Evolutionary conservation across 2,329 filamentous ascomycete genomes (phyloP), one percentile per base, ranked within the genome.

Genomic region (Ilyonectria mors-panacis): DNA sequence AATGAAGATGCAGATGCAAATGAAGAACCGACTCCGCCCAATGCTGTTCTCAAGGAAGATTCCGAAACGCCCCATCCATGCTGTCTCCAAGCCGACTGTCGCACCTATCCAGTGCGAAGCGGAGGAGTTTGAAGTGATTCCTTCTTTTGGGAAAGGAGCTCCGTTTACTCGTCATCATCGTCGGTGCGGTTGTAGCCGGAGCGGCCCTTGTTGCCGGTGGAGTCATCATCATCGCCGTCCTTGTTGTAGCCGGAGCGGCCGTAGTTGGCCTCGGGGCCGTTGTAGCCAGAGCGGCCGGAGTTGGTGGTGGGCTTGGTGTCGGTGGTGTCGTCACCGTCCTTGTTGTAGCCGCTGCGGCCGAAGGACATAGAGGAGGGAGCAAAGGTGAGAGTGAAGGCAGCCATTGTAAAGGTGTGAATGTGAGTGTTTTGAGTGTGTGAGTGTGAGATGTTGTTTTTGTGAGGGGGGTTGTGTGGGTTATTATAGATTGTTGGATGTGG

Each of bases 201-300:
- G 76, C 79, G 83, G 73, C 81, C 81, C 63, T 76, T 77, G 80
- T 81, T 78, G 75, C 78, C 75, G 74, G 79, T 75, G 64, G 76
- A 70, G 67, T 73, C 69, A n/a, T 70, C 71, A 42, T 75, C 70
- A 77, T 75, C 74, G 44, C 70, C 73, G 62, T 77, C 66, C 57
- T 69, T 72, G 68, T 73, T 72, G 70, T 73, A 70, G 63, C 69
- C 66, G 54, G 63, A 61, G 39, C 75, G 67, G 45, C 58, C 75
- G 26, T 75, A 78, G 65, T 80, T 77, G 68, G 73, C 75, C 65
- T 77, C 76, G 70, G 79, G 80, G 66, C 80, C 78, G 75, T 84
- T 84, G 80, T 85, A 84, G 67, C 82, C 82, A 62, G 79, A 82
- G 76, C 79, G 83, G 73, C 81, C 81, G 65, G 75, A 78, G 80